phyloP scores from a whole-genome alignment of 78 protist species.

The Diacronema lutheri region DNA sequence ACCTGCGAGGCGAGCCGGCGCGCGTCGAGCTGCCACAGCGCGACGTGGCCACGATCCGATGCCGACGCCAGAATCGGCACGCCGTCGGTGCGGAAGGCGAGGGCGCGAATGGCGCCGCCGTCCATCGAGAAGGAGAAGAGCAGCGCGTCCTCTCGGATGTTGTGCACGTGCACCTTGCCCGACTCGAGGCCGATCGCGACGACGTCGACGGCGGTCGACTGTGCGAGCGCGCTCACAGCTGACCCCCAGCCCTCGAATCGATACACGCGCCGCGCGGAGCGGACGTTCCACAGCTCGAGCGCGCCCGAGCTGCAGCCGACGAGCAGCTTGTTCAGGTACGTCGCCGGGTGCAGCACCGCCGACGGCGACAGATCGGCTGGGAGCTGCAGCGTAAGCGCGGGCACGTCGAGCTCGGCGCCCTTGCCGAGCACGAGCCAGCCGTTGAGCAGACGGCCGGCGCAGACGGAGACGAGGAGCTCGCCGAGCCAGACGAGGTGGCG shows the following conservation, averaged over 20 bases:
- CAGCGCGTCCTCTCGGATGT: constrained; percentile 41
- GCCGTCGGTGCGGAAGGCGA: constrained; percentile 65
- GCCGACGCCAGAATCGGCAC: constrained; percentile 43
- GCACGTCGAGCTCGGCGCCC: background rate
- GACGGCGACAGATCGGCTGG: background rate
- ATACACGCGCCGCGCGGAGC: constrained; percentile 41
- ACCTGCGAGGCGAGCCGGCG: background rate
- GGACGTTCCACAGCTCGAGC: constrained; percentile 60
- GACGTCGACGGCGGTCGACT: constrained; percentile 67
- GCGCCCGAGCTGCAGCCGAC: constrained; percentile 31
- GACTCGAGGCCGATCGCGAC: constrained; percentile 62
- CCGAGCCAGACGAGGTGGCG: background rate
- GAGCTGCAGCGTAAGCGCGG: background rate
- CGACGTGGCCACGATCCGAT: constrained; percentile 14
- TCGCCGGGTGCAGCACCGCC: constrained; percentile 59
- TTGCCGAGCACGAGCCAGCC: background rate
- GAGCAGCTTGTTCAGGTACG: constrained; percentile 73
- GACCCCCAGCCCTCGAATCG: background rate
- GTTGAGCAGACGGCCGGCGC: background rate
- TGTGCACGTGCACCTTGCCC: constrained; percentile 28
- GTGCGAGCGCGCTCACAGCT: constrained; percentile 43
- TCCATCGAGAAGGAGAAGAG: background rate
- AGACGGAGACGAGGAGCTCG: background rate
- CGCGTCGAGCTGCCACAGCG: constrained; percentile 57
- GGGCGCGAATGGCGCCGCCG: constrained; percentile 24